Percentiles rank a stretch among this genome's conserved stretches.
Evolutionary conservation across 1,284 basidiomycete genomes (phyloP).

Genomic region (Ceratobasidium sp.): DNA sequence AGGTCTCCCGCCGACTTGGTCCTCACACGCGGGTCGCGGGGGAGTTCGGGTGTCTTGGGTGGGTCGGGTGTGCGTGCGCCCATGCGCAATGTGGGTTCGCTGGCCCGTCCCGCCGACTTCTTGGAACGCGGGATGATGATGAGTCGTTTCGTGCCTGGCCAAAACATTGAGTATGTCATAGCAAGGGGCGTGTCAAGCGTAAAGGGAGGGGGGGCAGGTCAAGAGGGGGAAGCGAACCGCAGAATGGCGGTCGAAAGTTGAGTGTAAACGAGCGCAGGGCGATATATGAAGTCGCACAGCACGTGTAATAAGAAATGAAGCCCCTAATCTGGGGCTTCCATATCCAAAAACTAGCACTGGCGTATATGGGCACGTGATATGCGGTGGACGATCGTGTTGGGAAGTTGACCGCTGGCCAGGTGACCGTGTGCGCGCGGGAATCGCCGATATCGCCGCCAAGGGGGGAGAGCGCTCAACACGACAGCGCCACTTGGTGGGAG

Average conservation of each 20-base stretch:
- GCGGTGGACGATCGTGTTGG: constrained; percentile 24
- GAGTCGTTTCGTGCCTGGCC: constrained; percentile 29
- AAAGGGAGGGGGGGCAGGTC: constrained; percentile 6
- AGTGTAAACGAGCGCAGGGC: background rate
- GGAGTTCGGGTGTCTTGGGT: background rate
- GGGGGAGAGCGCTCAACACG: too few relatives aligned
- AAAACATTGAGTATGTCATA: too few relatives aligned
- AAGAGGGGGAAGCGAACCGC: too few relatives aligned
- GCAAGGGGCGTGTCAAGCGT: too few relatives aligned
- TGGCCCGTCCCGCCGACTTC: background rate
- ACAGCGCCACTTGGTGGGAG: too few relatives aligned
- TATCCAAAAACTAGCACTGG: too few relatives aligned
- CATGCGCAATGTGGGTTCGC: background rate
- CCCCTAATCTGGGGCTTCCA: too few relatives aligned
- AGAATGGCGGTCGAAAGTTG: background rate
- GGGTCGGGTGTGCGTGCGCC: background rate
- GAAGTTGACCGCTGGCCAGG: constrained; percentile 2
- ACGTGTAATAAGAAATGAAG: constrained; percentile 1
- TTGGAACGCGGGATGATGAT: constrained; percentile 27
- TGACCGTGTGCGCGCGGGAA: too few relatives aligned
- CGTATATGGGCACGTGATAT: constrained; percentile 22
- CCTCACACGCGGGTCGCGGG: background rate
- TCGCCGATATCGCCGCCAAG: too few relatives aligned
- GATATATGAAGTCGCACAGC: constrained; percentile 2
- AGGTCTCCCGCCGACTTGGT: constrained; percentile 24